Conservation (phyloP, 768 basidiomycete species). For the Collybiopsis luxurians region DNA sequence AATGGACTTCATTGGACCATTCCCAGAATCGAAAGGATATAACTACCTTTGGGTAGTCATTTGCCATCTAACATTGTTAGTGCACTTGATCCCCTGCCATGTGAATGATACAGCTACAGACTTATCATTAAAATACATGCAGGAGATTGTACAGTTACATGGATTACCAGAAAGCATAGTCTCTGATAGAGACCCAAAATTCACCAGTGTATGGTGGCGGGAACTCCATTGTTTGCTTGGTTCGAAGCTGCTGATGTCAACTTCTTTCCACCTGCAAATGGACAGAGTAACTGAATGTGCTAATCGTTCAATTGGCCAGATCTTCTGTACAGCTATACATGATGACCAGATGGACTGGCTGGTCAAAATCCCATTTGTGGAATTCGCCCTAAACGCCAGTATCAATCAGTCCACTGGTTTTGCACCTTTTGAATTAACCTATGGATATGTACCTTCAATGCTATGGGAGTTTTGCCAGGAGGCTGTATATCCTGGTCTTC, state of each 20-base stretch:
- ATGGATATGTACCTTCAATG: constrained; percentile 15
- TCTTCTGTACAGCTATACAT: constrained; percentile 5
- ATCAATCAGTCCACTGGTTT: constrained; percentile 18
- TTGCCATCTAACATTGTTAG: constrained; percentile 11
- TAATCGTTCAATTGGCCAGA: constrained; percentile 11
- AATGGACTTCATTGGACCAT: constrained; percentile 3
- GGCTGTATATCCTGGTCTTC: constrained; percentile 11
- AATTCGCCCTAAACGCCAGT: constrained; percentile 17
- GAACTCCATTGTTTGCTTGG: constrained; percentile 14
- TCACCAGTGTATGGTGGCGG: constrained; percentile 30
- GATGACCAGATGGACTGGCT: constrained; percentile 17
- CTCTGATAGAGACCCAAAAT: constrained; percentile 27
- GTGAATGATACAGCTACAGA: constrained; percentile 10
- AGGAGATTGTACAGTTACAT: constrained; percentile 10
- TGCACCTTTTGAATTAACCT: constrained; percentile 24
- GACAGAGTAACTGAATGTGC: constrained; percentile 17
- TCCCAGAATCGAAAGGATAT: not conserved
- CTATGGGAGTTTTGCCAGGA: not conserved
- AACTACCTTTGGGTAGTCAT: constrained; percentile 23
- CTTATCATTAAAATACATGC: constrained; percentile 8
- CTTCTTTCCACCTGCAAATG: constrained; percentile 28
- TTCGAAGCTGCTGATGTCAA: constrained; percentile 18
- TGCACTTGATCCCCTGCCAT: constrained; percentile 12
- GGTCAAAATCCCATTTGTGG: constrained; percentile 3
- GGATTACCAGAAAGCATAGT: constrained; percentile 19